phyloP scores from a whole-genome alignment of 306 rosid species.

The Vicia faba region DNA sequence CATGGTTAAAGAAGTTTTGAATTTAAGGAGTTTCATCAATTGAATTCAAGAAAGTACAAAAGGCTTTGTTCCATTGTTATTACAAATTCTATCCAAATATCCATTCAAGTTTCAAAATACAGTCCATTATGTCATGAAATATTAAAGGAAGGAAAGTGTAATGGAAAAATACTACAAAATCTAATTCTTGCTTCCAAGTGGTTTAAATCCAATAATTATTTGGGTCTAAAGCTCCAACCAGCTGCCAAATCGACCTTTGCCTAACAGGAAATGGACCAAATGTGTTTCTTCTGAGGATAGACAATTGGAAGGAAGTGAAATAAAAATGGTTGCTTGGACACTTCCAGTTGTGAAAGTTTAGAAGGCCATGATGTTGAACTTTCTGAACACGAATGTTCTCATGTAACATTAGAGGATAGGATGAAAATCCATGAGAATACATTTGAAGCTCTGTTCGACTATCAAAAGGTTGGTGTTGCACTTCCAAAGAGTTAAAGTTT shows the following conservation, averaged over 20 bases:
- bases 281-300: slow-evolving; percentile 66
- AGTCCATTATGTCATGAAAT: too few relatives aligned
- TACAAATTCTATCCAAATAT: too few relatives aligned
- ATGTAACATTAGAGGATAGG: slow-evolving; percentile 84
- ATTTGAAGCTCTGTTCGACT: slow-evolving; percentile 85
- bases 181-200: too few relatives aligned
- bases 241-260: slow-evolving; percentile 92
- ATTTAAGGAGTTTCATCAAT: too few relatives aligned
- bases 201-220: too few relatives aligned
- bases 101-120: too few relatives aligned
- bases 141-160: too few relatives aligned
- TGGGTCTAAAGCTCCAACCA: too few relatives aligned
- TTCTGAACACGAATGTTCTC: slow-evolving; percentile 56
- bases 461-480: slow-evolving; percentile 97
- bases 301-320: slow-evolving; percentile 48
- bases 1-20: too few relatives aligned
- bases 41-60: too few relatives aligned
- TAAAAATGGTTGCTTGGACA: slow-evolving; percentile 40
- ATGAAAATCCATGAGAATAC: slow-evolving; percentile 69
- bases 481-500: slow-evolving; percentile 95
- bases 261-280: slow-evolving; percentile 81
- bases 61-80: too few relatives aligned
- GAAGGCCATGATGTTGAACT: slow-evolving; percentile 53
- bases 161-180: too few relatives aligned
- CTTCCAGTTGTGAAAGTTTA: slow-evolving; percentile 63